Percentiles rank a stretch among this genome's conserved stretches.
These are phyloP conservation scores for Schwanniomyces pseudopolymorphus DNA, from an alignment of 805 yeast genomes.

Conservation along the genomic window DNA sequence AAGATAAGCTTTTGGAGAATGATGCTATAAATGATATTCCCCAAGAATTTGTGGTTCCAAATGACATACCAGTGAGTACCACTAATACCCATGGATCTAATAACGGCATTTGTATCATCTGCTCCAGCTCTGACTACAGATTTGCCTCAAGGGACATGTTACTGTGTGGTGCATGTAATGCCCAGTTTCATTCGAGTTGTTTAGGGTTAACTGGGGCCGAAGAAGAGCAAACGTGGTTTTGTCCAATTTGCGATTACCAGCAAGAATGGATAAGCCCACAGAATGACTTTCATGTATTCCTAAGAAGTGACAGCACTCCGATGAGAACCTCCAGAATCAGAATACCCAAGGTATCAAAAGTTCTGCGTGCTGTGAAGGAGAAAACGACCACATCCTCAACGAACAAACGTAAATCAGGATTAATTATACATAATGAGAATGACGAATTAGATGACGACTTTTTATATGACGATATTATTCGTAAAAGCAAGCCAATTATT, in stretches of 20 bases:
- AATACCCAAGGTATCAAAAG: neutral
- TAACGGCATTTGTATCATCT: slow-evolving; percentile 29
- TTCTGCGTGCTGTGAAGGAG: neutral
- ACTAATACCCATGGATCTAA: slow-evolving; percentile 2
- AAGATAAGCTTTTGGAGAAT: slow-evolving; percentile 32
- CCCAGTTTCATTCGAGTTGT: slow-evolving; percentile 41
- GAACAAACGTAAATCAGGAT: slow-evolving; percentile 9
- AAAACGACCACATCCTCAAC: neutral
- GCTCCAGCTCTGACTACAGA: slow-evolving; percentile 35
- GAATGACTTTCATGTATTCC: neutral
- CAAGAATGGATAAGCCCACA: slow-evolving; percentile 25
- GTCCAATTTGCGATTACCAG: slow-evolving; percentile 51
- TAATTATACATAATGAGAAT: slow-evolving; percentile 28
- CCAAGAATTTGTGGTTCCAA: slow-evolving; percentile 29
- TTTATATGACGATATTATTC: slow-evolving; percentile 16
- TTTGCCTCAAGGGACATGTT: slow-evolving; percentile 18
- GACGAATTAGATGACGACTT: slow-evolving; percentile 32
- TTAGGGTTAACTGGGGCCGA: slow-evolving; percentile 26
- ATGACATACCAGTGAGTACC: neutral
- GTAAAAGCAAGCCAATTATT: slow-evolving; percentile 15
- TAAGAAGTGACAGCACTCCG: neutral
- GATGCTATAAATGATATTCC: slow-evolving; percentile 41
- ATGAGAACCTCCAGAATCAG: neutral
- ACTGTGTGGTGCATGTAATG: slow-evolving; percentile 34
- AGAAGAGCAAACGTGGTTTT: slow-evolving; percentile 35